These are phyloP conservation scores for Lentinula novae-zelandiae DNA, from an alignment of 1,284 basidiomycete genomes.

Conservation along the genomic window DNA sequence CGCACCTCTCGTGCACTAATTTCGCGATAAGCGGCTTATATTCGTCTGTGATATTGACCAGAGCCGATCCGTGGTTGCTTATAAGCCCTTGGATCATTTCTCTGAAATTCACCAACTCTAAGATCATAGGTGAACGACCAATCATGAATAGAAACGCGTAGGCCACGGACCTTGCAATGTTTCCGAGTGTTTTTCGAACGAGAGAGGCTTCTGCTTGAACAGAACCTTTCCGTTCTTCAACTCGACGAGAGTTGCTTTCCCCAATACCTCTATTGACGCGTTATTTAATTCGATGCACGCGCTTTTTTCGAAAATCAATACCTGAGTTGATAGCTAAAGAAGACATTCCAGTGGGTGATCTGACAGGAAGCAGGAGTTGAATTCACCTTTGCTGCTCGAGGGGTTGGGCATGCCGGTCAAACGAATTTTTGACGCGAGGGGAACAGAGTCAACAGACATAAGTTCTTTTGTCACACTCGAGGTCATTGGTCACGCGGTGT, in stretches of 20 bases:
- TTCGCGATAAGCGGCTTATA: slow-evolving; percentile 76
- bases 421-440: slow-evolving; percentile 13
- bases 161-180: slow-evolving; percentile 69
- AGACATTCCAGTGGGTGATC: not conserved
- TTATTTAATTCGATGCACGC: slow-evolving; percentile 15
- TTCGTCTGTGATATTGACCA: slow-evolving; percentile 59
- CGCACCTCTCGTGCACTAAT: slow-evolving; percentile 76
- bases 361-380: not conserved
- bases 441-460: slow-evolving; percentile 8
- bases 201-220: slow-evolving; percentile 75
- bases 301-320: not conserved
- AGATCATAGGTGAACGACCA: slow-evolving; percentile 18
- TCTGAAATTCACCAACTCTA: slow-evolving; percentile 73
- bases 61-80: slow-evolving; percentile 38
- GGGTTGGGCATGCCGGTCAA: slow-evolving; percentile 33
- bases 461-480: slow-evolving; percentile 12
- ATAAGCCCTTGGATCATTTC: slow-evolving; percentile 58
- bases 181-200: slow-evolving; percentile 75
- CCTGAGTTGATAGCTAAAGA: slow-evolving; percentile 3
- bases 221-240: slow-evolving; percentile 73
- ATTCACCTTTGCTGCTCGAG: slow-evolving; percentile 33
- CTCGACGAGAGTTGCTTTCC: slow-evolving; percentile 48
- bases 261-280: slow-evolving; percentile 33
- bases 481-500: not conserved
- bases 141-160: not conserved